These are phyloP conservation scores for Hyaloraphidium curvatum DNA, from an alignment of 192 early-diverging fungal genomes.

Conservation along the genomic window DNA sequence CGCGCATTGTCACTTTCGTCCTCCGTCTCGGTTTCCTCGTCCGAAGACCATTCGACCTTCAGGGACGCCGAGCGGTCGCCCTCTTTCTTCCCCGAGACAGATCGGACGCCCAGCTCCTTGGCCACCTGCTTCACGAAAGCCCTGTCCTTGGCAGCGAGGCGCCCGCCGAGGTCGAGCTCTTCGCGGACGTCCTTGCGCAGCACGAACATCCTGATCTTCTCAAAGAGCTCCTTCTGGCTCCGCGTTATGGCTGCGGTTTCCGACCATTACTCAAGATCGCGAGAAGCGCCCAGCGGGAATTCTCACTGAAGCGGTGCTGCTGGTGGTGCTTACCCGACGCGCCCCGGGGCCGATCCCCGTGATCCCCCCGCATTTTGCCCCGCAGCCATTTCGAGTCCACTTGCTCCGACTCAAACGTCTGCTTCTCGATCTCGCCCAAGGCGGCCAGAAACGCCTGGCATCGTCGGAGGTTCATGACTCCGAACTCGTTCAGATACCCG, in stretches of 20 bases:
- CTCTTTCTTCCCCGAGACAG: slow-evolving; percentile 11
- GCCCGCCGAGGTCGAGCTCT: slow-evolving; percentile 21
- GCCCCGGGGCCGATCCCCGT: no score
- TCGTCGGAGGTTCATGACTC: slow-evolving; percentile 29
- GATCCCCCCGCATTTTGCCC: background rate
- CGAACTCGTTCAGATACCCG: slow-evolving; percentile 72
- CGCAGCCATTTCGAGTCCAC: background rate
- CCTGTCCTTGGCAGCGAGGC: slow-evolving; percentile 21
- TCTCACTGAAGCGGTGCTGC: no score
- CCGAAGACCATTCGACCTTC: background rate
- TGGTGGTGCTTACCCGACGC: no score
- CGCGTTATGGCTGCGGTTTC: slow-evolving; percentile 30
- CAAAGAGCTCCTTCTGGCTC: slow-evolving; percentile 23
- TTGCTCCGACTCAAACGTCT: slow-evolving; percentile 14
- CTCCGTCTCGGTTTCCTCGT: slow-evolving; percentile 5
- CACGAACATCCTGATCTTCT: slow-evolving; percentile 28
- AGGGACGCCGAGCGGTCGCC: background rate
- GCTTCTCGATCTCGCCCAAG: slow-evolving; percentile 28
- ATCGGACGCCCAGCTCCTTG: slow-evolving; percentile 20
- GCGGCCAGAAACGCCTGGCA: slow-evolving; percentile 25
- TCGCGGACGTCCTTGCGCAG: background rate
- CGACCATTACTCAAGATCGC: no score
- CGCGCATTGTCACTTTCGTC: background rate
- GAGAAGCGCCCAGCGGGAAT: no score
- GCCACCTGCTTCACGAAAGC: slow-evolving; percentile 26